Conservation (phyloP, 352 stramenopile genomes). For the Phytophthora syringae region DNA sequence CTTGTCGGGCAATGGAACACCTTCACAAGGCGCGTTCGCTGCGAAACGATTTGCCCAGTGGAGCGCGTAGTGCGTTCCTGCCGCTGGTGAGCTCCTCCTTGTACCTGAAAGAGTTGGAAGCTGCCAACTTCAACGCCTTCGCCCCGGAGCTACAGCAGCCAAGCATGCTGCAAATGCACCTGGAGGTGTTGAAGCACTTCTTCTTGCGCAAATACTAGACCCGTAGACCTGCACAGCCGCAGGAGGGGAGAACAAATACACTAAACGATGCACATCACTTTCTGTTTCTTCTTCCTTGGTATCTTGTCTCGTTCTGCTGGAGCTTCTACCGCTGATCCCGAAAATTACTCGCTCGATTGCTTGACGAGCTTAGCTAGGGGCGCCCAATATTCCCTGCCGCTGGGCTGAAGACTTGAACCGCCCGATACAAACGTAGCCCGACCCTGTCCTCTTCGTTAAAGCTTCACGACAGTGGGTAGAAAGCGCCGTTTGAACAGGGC, state of each 20-base stretch:
- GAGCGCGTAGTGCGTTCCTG: constrained; percentile 70
- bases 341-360: constrained; percentile 21
- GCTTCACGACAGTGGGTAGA: constrained; percentile 15
- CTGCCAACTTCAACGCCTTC: constrained; percentile 86
- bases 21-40: constrained; percentile 74
- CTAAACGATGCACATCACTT: constrained; percentile 28
- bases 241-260: constrained; percentile 23
- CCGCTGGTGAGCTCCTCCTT: constrained; percentile 66
- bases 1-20: constrained; percentile 84
- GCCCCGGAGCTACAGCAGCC: constrained; percentile 56
- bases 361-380: constrained; percentile 17
- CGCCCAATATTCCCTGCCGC: too few relatives aligned
- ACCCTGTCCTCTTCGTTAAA: constrained; percentile 4
- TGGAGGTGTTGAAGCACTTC: constrained; percentile 79
- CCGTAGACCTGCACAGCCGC: constrained; percentile 19
- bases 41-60: constrained; percentile 52
- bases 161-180: constrained; percentile 69
- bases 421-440: constrained; percentile 8
- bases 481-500: constrained; percentile 7
- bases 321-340: constrained; percentile 24
- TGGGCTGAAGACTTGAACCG: too few relatives aligned
- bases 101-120: constrained; percentile 75
- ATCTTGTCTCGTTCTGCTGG: constrained; percentile 29
- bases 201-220: constrained; percentile 81
- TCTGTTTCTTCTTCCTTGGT: constrained; percentile 29